Evolutionary conservation across 192 early-diverging fungal genomes (phyloP), one percentile per base, ranked within the genome.

Genomic region (Rhizophagus clarus): DNA sequence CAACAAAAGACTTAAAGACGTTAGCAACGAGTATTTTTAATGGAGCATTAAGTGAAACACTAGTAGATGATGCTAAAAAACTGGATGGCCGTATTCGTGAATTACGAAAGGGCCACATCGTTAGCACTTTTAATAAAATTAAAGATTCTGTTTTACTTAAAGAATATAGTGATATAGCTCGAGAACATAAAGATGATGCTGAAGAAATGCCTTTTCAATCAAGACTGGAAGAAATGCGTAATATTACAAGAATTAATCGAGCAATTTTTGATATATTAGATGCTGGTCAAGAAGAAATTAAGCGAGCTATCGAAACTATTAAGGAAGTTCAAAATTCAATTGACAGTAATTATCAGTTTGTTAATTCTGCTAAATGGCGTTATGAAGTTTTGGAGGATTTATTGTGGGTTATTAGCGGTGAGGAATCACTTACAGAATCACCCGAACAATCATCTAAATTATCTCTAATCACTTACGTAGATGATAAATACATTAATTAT

Each of bases 381-480:
- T 37, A 32, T 7, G 67, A 69, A 69, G 67, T 69, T 22, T 69
- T 69, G 67, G 67, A 69, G 20, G 67, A 69, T 69, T 69, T 69
- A 5, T 69, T 69, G 17, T 69, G 31, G 31, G 20, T 69, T 17
- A 24, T 69, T 22, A 22, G 4, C 40, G 67, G 67, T 17, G 12
- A 34, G 8, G 34, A 34, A 34, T 32, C 31, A 37, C 20, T 34
- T 12, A 37, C 5, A 40, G 37, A 40, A 40, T 40, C 7, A 40
- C 5, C 8, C 37, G 37, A 40, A 40, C 0, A 40, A 40, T 40
- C 37, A 40, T 7, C 37, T 0, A 15, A 29, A 15, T 10, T 29
- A 29, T 20, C 31, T 69, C 10, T 20, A 29, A 29, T 26, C 24
- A 29, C 63, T 29, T 29, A 40, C 37, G 5, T 40, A 40, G 37